These are phyloP conservation scores for Leavenworthia alabamica DNA, from an alignment of 345 rosid species.

Conservation along the genomic window DNA sequence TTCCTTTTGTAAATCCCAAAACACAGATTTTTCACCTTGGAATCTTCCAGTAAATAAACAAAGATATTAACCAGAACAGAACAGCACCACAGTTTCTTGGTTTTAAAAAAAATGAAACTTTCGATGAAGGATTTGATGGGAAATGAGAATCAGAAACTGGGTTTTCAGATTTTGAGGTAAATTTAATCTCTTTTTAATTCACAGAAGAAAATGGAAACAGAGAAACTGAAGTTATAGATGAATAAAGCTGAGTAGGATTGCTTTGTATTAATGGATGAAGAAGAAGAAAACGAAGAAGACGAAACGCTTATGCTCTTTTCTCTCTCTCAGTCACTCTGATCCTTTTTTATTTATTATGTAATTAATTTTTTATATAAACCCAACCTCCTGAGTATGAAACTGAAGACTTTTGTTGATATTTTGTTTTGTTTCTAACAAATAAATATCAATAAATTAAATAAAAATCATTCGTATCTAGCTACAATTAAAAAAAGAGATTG, in stretches of 20 bases:
- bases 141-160: slow-evolving; percentile 7
- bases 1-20: slow-evolving; percentile 23
- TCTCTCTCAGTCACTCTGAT: slow-evolving; percentile 20
- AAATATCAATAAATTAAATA: neutral
- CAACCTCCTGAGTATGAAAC: slow-evolving; percentile 23
- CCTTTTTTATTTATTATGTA: slow-evolving; percentile 10
- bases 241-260: slow-evolving; percentile 22
- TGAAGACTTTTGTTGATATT: slow-evolving; percentile 22
- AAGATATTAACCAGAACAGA: neutral
- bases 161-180: neutral
- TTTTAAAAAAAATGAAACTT: slow-evolving; percentile 4
- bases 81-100: neutral
- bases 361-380: neutral
- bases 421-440: neutral
- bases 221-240: slow-evolving; percentile 29
- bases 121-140: neutral
- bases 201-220: neutral
- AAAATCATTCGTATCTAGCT: slow-evolving; percentile 6
- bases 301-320: slow-evolving; percentile 30
- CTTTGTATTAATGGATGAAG: slow-evolving; percentile 26
- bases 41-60: neutral
- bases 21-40: slow-evolving; percentile 17
- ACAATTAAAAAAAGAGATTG: neutral
- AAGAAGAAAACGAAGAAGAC: slow-evolving; percentile 29
- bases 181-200: neutral